Percentiles rank a stretch among this genome's conserved stretches.
Conservation (phyloP, 352 stramenopile genomes). For the Pythium myriotylum region DNA sequence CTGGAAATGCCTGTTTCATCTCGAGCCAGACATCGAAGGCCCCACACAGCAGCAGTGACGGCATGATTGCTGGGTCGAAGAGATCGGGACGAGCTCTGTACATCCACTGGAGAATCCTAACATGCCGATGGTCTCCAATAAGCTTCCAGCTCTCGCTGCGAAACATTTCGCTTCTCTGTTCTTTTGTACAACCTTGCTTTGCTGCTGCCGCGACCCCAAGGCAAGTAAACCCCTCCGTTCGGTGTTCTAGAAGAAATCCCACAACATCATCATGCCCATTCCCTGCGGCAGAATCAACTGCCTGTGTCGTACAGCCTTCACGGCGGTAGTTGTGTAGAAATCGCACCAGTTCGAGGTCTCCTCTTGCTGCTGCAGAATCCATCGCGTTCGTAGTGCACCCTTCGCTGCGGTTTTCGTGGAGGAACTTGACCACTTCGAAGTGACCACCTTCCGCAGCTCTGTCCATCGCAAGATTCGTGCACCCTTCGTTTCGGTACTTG, state of each 20-base stretch:
- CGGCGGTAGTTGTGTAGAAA: too few relatives aligned
- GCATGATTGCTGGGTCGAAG: neutral
- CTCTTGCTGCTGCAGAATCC: too few relatives aligned
- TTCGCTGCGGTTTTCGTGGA: too few relatives aligned
- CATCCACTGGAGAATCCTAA: conserved; percentile 6
- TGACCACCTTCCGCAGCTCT: too few relatives aligned
- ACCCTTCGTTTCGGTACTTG: too few relatives aligned
- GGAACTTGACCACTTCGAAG: too few relatives aligned
- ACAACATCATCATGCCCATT: conserved; percentile 26
- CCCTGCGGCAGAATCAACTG: too few relatives aligned
- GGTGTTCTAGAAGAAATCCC: conserved; percentile 2
- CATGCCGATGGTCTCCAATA: conserved; percentile 7
- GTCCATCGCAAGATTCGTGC: too few relatives aligned
- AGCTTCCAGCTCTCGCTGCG: neutral
- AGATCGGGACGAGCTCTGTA: neutral
- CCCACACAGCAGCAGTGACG: conserved; percentile 5
- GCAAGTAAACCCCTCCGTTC: conserved; percentile 5
- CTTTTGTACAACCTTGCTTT: neutral
- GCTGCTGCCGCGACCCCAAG: neutral
- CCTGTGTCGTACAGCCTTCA: too few relatives aligned
- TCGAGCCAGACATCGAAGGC: conserved; percentile 14
- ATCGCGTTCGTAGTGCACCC: too few relatives aligned
- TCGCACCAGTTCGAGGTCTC: too few relatives aligned
- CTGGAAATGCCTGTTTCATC: neutral
- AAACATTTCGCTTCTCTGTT: neutral